A percentile compares a stretch with the other conserved stretches of the same genome.
Conservation (phyloP, 2,329 filamentous ascomycete genomes). For the Penicillium thymicola region DNA sequence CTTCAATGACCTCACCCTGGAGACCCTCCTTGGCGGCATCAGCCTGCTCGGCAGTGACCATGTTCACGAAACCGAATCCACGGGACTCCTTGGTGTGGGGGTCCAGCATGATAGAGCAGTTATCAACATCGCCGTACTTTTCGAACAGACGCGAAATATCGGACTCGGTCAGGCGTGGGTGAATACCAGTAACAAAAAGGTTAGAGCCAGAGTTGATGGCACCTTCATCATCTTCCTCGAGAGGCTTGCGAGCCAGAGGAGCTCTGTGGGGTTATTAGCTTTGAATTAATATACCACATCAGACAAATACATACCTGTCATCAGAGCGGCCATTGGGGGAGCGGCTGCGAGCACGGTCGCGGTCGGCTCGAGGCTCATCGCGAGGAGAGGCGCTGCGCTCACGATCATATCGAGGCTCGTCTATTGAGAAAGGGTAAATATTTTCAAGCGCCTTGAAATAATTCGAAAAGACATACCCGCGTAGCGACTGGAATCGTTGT, state of each 20-base stretch:
- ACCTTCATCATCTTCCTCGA: slow-evolving; percentile 63
- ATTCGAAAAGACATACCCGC: slow-evolving; percentile 53
- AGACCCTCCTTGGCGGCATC: slow-evolving; percentile 95
- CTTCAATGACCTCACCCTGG: slow-evolving; percentile 92
- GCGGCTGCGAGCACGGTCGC: slow-evolving; percentile 60
- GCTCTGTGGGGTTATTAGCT: slow-evolving; percentile 33
- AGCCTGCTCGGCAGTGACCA: slow-evolving; percentile 90
- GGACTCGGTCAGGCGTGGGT: slow-evolving; percentile 82
- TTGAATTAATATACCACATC: background rate
- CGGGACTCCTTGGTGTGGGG: slow-evolving; percentile 98
- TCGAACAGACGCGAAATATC: slow-evolving; percentile 95
- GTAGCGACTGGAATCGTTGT: slow-evolving; percentile 63
- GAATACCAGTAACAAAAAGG: slow-evolving; percentile 97
- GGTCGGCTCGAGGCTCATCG: slow-evolving; percentile 52
- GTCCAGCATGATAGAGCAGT: slow-evolving; percentile 99
- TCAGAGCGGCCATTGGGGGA: slow-evolving; percentile 59
- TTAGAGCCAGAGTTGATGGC: slow-evolving; percentile 93
- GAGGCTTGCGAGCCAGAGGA: slow-evolving; percentile 46
- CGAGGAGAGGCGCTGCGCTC: slow-evolving; percentile 66
- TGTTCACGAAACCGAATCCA: slow-evolving; percentile 99
- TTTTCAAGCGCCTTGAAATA: background rate
- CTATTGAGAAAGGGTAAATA: slow-evolving; percentile 25
- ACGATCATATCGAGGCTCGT: slow-evolving; percentile 63
- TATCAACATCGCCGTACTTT: slow-evolving; percentile 98
- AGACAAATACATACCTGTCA: slow-evolving; percentile 45